These are phyloP conservation scores for Trichoderma aggressivum DNA, from an alignment of 2,329 filamentous ascomycete species.

Conservation along the genomic window DNA sequence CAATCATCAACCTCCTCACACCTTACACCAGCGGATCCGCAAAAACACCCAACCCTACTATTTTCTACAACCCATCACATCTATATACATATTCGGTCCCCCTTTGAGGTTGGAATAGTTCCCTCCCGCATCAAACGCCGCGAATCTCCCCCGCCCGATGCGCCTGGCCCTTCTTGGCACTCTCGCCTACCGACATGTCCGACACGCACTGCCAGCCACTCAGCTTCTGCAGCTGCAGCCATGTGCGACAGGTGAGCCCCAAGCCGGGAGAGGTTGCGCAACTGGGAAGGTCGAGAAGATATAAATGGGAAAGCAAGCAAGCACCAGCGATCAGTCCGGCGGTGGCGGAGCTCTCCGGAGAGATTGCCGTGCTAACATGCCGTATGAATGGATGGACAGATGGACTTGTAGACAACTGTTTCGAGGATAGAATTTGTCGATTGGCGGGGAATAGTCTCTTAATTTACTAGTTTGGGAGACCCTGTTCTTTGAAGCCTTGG, in stretches of 20 bases:
- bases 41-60: background rate
- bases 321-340: background rate
- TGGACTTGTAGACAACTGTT: background rate
- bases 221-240: background rate
- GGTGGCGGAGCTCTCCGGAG: background rate
- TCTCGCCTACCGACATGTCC: background rate
- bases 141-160: background rate
- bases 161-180: background rate
- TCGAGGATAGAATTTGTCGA: background rate
- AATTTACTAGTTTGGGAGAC: background rate
- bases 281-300: background rate
- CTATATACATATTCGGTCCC: background rate
- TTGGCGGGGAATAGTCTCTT: background rate
- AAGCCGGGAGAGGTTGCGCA: background rate
- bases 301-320: background rate
- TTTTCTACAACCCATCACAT: background rate
- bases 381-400: background rate
- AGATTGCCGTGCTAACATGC: background rate
- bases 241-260: background rate
- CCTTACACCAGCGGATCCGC: background rate
- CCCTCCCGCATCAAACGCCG: background rate
- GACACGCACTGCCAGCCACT: background rate
- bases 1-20: background rate
- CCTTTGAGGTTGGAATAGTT: background rate
- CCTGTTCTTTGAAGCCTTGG: background rate